Conservation (phyloP, 371 early-diverging fungal genomes). For the Apophysomyces elegans region DNA sequence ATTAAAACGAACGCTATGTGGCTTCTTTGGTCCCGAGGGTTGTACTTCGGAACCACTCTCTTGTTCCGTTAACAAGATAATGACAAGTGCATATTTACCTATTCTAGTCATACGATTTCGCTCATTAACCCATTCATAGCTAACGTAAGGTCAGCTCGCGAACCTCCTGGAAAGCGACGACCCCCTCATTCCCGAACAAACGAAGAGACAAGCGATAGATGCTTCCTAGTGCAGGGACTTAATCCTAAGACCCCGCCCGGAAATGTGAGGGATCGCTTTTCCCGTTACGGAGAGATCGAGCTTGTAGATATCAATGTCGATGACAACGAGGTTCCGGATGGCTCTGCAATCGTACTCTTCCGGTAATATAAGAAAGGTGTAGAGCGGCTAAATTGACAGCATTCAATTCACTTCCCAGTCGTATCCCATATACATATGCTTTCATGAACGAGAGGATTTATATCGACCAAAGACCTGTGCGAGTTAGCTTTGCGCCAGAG, state of each 20-base stretch:
- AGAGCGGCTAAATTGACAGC: neutral
- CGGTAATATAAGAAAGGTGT: constrained; percentile 13
- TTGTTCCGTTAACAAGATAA: neutral
- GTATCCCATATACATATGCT: constrained; percentile 2
- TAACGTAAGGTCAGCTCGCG: neutral
- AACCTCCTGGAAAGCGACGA: neutral
- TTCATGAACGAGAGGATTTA: constrained; percentile 12
- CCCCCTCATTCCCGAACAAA: neutral
- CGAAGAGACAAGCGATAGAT: constrained; percentile 11
- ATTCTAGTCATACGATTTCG: neutral
- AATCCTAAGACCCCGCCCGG: constrained; percentile 20
- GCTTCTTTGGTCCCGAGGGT: neutral
- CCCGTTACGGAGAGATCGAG: constrained; percentile 22
- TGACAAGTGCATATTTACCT: neutral
- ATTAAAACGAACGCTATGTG: too few relatives aligned
- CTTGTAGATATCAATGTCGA: constrained; percentile 21
- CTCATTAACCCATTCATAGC: neutral
- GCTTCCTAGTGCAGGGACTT: constrained; percentile 18
- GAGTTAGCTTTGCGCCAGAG: constrained; percentile 14
- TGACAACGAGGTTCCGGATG: constrained; percentile 19
- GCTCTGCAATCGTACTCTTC: constrained; percentile 24
- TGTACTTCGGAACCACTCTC: neutral
- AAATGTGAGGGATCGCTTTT: constrained; percentile 23
- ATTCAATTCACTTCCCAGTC: neutral
- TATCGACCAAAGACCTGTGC: constrained; percentile 22